Base-by-base conservation (phyloP, 192 early-diverging fungal species). In the Entrophospora sp. region DNA sequence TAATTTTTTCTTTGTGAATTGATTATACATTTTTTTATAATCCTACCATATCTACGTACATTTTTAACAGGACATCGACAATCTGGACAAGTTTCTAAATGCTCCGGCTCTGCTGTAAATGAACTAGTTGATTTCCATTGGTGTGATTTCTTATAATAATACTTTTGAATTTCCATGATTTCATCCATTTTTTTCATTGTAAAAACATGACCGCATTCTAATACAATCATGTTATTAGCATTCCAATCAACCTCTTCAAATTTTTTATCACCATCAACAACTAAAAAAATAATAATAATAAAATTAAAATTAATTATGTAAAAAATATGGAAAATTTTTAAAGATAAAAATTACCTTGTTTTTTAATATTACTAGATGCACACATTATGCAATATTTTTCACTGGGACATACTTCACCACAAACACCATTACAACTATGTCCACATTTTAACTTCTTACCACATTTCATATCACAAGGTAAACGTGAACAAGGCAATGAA, bases 401-500 rank as follows among this genome's bases (percentile, higher is more conserved):
- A 0, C 18, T 13, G 0, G 64, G 61, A 35, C 70, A 77, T 4
- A 25, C 64, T 37, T 81, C 71, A 2, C 79, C 79, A 61, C 83
- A 85, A 2, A 75, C 37, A 4, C 67, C 71, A 9, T 68, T 58
- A 66, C 83, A 85, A 5, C 45, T 62, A 64, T 83, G 83, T 0
- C 76, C 73, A 38, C 81, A 81, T 8, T 38, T 10, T 14, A 83
- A 53, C 18, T 43, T 22, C 45, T 74, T 75, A 4, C 64, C 64
- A 48, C 83, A 85, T n/a, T 78, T 65, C 22, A 53, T n/a, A 59
- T 81, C 73, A 36, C 83, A 85, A 2, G 83, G 83, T 10, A 84
- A 69, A 13, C 80, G 78, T 30, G 67, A 64, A 31, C 83, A 85
- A 9, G 83, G 83, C 1, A 67, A 75, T 32, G 75, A 81, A 18